Evolutionary conservation across 176 grass and related monocot species (phyloP).

Genomic region (Oryza brachyantha): DNA sequence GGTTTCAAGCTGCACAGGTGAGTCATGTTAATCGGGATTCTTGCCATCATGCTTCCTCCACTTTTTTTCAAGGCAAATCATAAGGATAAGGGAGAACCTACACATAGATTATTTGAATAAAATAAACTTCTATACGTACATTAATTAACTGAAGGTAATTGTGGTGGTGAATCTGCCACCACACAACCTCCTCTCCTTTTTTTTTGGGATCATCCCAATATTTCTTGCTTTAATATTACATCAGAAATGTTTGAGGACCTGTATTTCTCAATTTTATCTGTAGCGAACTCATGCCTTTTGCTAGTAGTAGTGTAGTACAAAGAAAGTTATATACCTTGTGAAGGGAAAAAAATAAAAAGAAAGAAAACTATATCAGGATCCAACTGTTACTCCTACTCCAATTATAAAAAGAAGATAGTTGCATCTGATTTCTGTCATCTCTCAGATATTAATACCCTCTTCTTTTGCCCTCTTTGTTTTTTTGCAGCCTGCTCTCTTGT

Average conservation of each 20-base stretch:
- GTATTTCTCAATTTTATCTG: neutral
- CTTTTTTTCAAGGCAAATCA: neutral
- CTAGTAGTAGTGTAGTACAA: neutral
- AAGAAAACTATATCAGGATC: neutral
- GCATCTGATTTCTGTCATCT: neutral
- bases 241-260: neutral
- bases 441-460: neutral
- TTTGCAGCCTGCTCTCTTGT: conserved; percentile 72
- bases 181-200: neutral
- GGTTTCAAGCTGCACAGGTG: conserved; percentile 94
- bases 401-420: neutral
- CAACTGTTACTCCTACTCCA: neutral
- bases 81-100: neutral
- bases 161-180: neutral
- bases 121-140: neutral
- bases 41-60: neutral
- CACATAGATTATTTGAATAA: neutral
- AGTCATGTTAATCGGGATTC: conserved; percentile 18
- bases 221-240: neutral
- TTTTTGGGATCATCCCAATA: neutral
- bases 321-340: neutral
- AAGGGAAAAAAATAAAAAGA: neutral
- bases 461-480: neutral
- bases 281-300: neutral
- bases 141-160: neutral